Conservation (phyloP, 768 basidiomycete genomes). For the Pisolithus marmoratus region DNA sequence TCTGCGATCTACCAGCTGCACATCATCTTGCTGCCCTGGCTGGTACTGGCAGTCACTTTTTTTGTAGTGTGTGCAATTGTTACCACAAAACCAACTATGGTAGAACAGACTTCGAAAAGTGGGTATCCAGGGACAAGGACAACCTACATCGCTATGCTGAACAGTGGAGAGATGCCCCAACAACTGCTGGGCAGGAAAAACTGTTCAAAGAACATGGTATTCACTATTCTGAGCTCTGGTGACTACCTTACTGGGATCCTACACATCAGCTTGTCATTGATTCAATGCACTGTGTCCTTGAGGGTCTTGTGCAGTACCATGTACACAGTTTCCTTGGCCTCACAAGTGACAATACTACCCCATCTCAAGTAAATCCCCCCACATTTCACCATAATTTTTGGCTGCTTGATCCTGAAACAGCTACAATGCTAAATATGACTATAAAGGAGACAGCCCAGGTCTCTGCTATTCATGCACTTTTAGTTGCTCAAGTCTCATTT, state of each 20-base stretch:
- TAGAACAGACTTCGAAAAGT: too few species aligned
- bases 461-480: conserved; percentile 3
- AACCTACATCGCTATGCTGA: too few species aligned
- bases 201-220: conserved; percentile 13
- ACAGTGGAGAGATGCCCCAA: too few species aligned
- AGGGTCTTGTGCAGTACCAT: conserved; percentile 9
- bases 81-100: too few species aligned
- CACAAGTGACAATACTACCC: background rate
- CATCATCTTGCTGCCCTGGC: too few species aligned
- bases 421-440: background rate
- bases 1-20: too few species aligned
- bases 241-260: conserved; percentile 24
- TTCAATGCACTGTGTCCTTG: conserved; percentile 23
- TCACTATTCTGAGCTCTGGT: conserved; percentile 15
- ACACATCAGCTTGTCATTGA: conserved; percentile 14
- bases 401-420: background rate
- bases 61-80: too few species aligned
- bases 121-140: too few species aligned
- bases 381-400: conserved; percentile 1
- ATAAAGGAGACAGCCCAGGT: conserved; percentile 2
- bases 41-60: too few species aligned
- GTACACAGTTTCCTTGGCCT: conserved; percentile 1
- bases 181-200: too few species aligned
- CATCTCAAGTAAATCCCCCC: background rate
- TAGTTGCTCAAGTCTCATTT: background rate